Evolutionary conservation across 2,329 filamentous ascomycete species (phyloP).

Genomic region (Aspergillus puulaauensis): DNA sequence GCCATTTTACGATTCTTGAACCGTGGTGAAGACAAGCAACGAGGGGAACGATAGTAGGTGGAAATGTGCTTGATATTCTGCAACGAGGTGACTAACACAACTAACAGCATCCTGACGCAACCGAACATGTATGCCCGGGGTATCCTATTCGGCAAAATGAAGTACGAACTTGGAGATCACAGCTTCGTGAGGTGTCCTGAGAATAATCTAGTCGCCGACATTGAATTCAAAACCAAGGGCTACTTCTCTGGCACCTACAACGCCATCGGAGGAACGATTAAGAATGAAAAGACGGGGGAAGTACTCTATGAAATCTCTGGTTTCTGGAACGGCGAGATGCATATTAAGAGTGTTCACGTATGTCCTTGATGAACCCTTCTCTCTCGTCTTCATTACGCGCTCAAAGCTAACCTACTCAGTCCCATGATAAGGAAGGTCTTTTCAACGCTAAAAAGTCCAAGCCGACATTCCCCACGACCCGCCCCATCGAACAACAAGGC

Average conservation of each 20-base stretch:
- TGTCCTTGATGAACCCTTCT: background rate
- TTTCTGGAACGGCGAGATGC: slow-evolving; percentile 94
- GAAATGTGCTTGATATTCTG: background rate
- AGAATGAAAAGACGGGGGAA: slow-evolving; percentile 82
- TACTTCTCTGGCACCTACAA: slow-evolving; percentile 97
- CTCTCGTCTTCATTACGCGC: background rate
- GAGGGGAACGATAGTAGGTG: slow-evolving; percentile 83
- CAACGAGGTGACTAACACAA: slow-evolving; percentile 11
- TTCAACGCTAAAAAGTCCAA: slow-evolving; percentile 82
- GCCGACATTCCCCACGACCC: slow-evolving; percentile 69
- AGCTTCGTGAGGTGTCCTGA: slow-evolving; percentile 91
- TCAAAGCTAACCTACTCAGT: slow-evolving; percentile 52
- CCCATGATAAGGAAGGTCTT: slow-evolving; percentile 81
- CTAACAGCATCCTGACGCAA: slow-evolving; percentile 77
- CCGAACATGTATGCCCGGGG: slow-evolving; percentile 99
- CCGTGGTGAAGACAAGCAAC: slow-evolving; percentile 60
- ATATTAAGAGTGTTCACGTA: slow-evolving; percentile 74
- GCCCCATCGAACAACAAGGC: slow-evolving; percentile 81
- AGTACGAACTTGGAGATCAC: slow-evolving; percentile 96
- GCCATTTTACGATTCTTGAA: slow-evolving; percentile 83
- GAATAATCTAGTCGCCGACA: slow-evolving; percentile 78
- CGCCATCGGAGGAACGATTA: slow-evolving; percentile 88
- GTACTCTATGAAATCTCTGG: slow-evolving; percentile 88
- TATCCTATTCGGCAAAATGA: slow-evolving; percentile 98
- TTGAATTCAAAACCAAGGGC: slow-evolving; percentile 98